A percentile compares a stretch with the other conserved stretches of the same genome.
Conservation (phyloP, 2,329 filamentous ascomycete species). For the Plenodomus lindquistii region DNA sequence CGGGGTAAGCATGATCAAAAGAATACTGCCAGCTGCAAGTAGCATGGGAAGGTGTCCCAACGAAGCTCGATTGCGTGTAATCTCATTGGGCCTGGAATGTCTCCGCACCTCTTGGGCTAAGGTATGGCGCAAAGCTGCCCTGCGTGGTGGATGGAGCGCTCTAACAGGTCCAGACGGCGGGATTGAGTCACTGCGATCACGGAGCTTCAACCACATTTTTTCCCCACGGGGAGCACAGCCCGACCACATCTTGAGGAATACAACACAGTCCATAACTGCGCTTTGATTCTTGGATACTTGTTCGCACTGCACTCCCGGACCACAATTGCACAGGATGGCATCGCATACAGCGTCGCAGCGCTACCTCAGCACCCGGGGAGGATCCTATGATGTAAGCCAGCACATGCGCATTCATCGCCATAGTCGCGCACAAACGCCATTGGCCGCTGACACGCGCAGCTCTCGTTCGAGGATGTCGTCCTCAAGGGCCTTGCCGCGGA, state of each 20-base stretch:
- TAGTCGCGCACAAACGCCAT: not conserved
- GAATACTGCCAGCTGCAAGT: no score
- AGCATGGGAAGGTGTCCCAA: no score
- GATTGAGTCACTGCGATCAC: slow-evolving; percentile 35
- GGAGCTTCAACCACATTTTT: slow-evolving; percentile 30
- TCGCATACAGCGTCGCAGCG: slow-evolving; percentile 60
- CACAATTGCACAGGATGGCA: slow-evolving; percentile 37
- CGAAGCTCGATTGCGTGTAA: not conserved
- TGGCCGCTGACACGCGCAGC: slow-evolving; percentile 52
- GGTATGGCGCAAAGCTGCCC: not conserved
- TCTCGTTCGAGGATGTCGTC: slow-evolving; percentile 90
- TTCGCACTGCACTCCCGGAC: slow-evolving; percentile 3
- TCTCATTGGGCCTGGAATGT: not conserved
- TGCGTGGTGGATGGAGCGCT: slow-evolving; percentile 8
- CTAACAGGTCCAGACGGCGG: slow-evolving; percentile 12
- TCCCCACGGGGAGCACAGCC: slow-evolving; percentile 27
- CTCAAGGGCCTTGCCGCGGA: slow-evolving; percentile 86
- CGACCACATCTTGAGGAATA: slow-evolving; percentile 12
- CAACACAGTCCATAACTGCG: not conserved
- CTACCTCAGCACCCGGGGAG: slow-evolving; percentile 66
- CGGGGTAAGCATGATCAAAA: no score
- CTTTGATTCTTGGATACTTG: not conserved
- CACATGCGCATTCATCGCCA: slow-evolving; percentile 2
- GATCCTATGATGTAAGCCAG: slow-evolving; percentile 61
- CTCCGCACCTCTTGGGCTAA: no score